Evolutionary conservation across 2,329 filamentous ascomycete species (phyloP).

Genomic region (Ophiobolus disseminans): DNA sequence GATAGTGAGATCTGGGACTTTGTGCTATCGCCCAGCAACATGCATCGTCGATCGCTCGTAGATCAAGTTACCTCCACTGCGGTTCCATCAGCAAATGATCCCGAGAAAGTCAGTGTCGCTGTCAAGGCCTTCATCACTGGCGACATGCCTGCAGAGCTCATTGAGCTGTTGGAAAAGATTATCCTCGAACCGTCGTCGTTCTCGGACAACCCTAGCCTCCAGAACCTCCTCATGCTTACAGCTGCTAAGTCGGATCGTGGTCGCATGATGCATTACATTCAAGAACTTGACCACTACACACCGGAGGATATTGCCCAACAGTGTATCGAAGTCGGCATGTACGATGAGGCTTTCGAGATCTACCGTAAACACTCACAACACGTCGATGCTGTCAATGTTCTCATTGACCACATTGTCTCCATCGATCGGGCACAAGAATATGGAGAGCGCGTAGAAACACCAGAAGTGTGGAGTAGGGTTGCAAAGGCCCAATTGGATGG

Average conservation of each 20-base stretch:
- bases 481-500: constrained; percentile 98
- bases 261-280: constrained; percentile 94
- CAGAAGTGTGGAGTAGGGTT: constrained; percentile 98
- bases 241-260: constrained; percentile 96
- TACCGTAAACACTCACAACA: constrained; percentile 98
- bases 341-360: constrained; percentile 97
- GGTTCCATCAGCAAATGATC: constrained; percentile 76
- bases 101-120: constrained; percentile 91
- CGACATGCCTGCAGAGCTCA: constrained; percentile 90
- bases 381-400: constrained; percentile 82
- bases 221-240: constrained; percentile 95
- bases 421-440: constrained; percentile 97
- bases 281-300: constrained; percentile 86
- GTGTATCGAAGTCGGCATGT: constrained; percentile 92
- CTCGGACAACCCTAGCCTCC: constrained; percentile 86
- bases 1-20: constrained; percentile 93
- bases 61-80: constrained; percentile 97
- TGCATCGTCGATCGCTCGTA: constrained; percentile 89
- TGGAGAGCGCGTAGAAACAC: constrained; percentile 89
- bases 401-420: constrained; percentile 96
- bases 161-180: constrained; percentile 98
- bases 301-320: constrained; percentile 91
- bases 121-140: constrained; percentile 91
- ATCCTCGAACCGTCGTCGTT: constrained; percentile 75
- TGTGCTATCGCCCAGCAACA: constrained; percentile 93